Conservation (phyloP, 2,329 filamentous ascomycete genomes). For the Alternaria triticina region DNA sequence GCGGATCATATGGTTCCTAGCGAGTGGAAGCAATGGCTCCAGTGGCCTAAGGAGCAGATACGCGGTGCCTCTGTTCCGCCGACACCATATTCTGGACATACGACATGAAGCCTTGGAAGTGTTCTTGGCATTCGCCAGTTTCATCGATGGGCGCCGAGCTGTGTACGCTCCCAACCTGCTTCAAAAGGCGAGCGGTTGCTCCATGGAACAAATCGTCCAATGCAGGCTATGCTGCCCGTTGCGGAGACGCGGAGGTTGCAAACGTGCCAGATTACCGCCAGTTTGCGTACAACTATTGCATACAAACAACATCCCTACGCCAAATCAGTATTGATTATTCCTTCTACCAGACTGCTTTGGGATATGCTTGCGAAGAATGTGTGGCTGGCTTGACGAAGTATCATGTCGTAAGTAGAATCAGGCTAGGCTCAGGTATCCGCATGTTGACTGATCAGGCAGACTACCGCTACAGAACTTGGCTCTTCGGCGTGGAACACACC, state of each 20-base stretch:
- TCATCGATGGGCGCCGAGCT: neutral
- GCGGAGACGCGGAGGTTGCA: neutral
- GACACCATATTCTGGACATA: conserved; percentile 5
- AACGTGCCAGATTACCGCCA: neutral
- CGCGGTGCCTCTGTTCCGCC: conserved; percentile 1
- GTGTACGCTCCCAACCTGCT: neutral
- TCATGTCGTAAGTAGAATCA: neutral
- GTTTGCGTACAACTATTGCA: neutral
- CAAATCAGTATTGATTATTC: neutral
- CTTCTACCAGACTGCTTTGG: neutral
- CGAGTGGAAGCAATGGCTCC: conserved; percentile 37
- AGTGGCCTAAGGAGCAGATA: conserved; percentile 39
- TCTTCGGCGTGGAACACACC: neutral
- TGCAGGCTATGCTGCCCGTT: neutral
- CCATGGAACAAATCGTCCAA: neutral
- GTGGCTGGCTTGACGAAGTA: neutral
- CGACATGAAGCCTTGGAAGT: neutral
- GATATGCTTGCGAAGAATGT: conserved; percentile 12
- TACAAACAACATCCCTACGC: neutral
- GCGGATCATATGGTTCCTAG: conserved; percentile 30
- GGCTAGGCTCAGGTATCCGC: neutral
- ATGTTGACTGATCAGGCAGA: neutral
- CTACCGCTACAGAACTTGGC: neutral
- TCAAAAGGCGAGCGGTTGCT: neutral
- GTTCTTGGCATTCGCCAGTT: neutral